A percentile compares a stretch with the other conserved stretches of the same genome.
phyloP scores from a whole-genome alignment of 257 asterid genomes.

The Solanum lycopersicoides region DNA sequence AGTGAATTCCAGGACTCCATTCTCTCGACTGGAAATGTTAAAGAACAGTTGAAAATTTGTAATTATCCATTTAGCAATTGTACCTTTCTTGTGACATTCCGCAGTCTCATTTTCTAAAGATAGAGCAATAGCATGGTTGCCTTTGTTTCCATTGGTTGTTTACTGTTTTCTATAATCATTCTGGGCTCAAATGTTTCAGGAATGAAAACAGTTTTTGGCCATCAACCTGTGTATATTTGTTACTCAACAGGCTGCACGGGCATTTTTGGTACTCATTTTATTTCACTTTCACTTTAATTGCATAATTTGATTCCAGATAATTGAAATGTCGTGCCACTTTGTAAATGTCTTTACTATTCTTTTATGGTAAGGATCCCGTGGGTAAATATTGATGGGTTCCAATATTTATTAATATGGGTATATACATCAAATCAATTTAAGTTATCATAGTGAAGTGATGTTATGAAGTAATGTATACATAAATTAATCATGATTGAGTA shows the following conservation, averaged over 20 bases:
- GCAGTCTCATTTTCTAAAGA: background rate
- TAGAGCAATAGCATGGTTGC: background rate
- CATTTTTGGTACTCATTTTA: background rate
- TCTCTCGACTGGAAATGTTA: background rate
- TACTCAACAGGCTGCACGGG: background rate
- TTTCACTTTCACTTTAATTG: background rate
- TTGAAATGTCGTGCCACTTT: background rate
- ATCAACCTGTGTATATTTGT: background rate
- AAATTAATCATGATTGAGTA: too few species aligned
- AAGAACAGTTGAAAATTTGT: background rate
- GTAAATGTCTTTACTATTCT: background rate
- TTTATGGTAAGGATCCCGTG: background rate
- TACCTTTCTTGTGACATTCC: background rate
- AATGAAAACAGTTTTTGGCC: background rate
- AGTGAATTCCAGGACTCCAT: background rate
- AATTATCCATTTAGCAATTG: background rate
- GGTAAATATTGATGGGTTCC: background rate
- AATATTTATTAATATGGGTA: too few species aligned
- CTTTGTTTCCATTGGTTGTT: background rate
- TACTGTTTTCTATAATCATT: background rate
- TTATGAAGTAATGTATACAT: too few species aligned
- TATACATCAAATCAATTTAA: background rate
- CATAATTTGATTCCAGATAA: background rate
- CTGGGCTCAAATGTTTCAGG: background rate
- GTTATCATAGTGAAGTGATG: background rate